A percentile compares a stretch with the other conserved stretches of the same genome.
Evolutionary conservation across 306 rosid genomes (phyloP).

Genomic region (Begonia peltatifolia): DNA sequence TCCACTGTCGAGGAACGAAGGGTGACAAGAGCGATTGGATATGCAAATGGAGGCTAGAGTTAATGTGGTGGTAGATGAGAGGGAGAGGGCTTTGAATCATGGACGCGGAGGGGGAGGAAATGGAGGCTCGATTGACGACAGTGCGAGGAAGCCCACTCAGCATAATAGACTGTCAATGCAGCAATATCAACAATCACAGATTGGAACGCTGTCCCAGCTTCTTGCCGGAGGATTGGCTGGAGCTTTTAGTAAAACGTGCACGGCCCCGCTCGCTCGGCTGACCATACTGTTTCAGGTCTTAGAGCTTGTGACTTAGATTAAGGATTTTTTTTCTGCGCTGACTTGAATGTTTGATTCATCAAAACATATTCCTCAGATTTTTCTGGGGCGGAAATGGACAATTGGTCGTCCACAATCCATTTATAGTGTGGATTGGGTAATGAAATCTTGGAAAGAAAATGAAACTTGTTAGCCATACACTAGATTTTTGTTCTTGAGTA

Average conservation of each 20-base stretch:
- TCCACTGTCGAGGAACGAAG: neutral
- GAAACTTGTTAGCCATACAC: neutral
- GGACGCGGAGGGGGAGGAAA: slow-evolving; percentile 24
- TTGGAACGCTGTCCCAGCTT: slow-evolving; percentile 72
- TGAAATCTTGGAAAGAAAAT: neutral
- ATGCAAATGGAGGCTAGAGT: slow-evolving; percentile 95
- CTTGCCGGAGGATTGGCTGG: slow-evolving; percentile 96
- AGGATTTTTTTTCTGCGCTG: too few species aligned
- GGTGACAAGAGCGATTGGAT: slow-evolving; percentile 1
- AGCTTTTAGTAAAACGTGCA: slow-evolving; percentile 79
- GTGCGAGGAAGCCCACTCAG: slow-evolving; percentile 31
- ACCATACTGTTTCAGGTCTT: slow-evolving; percentile 92
- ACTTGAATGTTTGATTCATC: too few species aligned
- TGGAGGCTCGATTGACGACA: slow-evolving; percentile 45
- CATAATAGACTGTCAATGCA: slow-evolving; percentile 24
- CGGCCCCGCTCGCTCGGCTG: slow-evolving; percentile 93
- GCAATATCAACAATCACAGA: slow-evolving; percentile 34
- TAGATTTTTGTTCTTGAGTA: too few species aligned
- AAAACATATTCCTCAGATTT: too few species aligned
- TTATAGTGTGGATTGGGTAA: neutral
- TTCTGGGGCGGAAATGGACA: too few species aligned
- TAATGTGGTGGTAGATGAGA: slow-evolving; percentile 52
- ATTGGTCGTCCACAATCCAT: too few species aligned
- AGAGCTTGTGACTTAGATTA: too few species aligned
- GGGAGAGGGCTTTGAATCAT: slow-evolving; percentile 32